A percentile compares a stretch with the other conserved stretches of the same genome.
phyloP scores from a whole-genome alignment of 108 stramenopile genomes.

The Pseudonitzschia multistriata region DNA sequence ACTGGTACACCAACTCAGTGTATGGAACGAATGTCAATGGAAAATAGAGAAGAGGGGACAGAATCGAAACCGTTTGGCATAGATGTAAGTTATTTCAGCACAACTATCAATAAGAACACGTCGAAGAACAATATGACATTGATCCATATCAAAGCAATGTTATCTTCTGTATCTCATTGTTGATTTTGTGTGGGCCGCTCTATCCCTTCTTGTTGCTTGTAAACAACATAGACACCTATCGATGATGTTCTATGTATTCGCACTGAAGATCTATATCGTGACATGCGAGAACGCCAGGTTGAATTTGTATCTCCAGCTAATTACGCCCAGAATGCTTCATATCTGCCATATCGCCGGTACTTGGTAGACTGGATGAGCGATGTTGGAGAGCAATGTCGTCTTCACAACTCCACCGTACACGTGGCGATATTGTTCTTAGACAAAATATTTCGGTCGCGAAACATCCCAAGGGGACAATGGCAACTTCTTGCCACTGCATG shows the following conservation, averaged over 20 bases:
- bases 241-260: conserved; percentile 66
- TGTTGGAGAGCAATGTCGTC: conserved; percentile 81
- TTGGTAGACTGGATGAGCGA: conserved; percentile 93
- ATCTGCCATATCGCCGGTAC: conserved; percentile 85
- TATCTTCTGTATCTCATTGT: background rate
- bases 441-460: conserved; percentile 74
- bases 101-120: too few species aligned
- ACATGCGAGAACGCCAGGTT: conserved; percentile 74
- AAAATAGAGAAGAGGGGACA: conserved; percentile 25
- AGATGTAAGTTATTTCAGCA: conserved; percentile 47
- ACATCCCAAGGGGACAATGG: conserved; percentile 80
- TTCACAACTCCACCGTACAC: conserved; percentile 83
- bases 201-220: background rate
- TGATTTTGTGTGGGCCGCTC: background rate
- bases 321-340: conserved; percentile 69
- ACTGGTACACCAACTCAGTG: conserved; percentile 34
- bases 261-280: conserved; percentile 71
- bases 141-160: background rate
- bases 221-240: conserved; percentile 43
- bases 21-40: conserved; percentile 38
- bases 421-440: conserved; percentile 82
- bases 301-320: conserved; percentile 75
- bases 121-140: background rate
- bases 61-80: conserved; percentile 70
- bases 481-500: conserved; percentile 91